Base-by-base conservation (phyloP, 164 flowering plant species). In the Stephania japonica region DNA sequence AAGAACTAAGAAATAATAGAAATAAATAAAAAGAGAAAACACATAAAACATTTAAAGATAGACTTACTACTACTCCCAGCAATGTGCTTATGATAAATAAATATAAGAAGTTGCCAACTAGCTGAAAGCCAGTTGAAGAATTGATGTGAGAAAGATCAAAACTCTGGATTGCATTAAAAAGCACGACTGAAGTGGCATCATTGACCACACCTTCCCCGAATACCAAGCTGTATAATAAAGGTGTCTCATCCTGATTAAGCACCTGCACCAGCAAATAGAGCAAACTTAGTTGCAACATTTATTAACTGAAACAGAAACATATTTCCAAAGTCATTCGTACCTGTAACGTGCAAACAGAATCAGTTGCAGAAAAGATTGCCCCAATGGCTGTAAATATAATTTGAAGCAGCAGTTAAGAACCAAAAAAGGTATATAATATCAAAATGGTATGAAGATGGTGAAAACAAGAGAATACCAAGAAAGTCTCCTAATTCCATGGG, bases 301-400 rank as follows among this genome's bases (percentile, higher is more conserved):
- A 25, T 49, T 27, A 50, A 8, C 21, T 66, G 26, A 75, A 61
- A 44, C 19, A 53, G 5, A 25, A n/a, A 6, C 9, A 49, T 69
- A 75, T 27, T 71, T 69, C 41, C 24, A 42, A 67, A 25, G 53
- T 7, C 18, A 61, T 42, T 19, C 73, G 49, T 70, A 88, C 97
- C 93, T 92, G 97, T 82, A 92, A 83, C 21, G 97, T 92, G 87
- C 97, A 92, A 76, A 92, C 97, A 73, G 97, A 89, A 82, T 92
- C 97, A 16, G 97, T 90, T 69, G 97, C 93, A 59, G 97, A 86
- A 83, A 92, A 90, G 77, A 92, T 92, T 11, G 97, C 88, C 73
- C 97, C 97, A 75, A 92, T 86, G 59, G 97, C 97, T 92, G 83
- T 70, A 72, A 70, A 61, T 41, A 63, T 42, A 32, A 32, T 16